Percentiles rank a stretch among this genome's conserved stretches.
Conservation (phyloP, 2,329 filamentous ascomycete genomes). For the Didymella exigua region DNA sequence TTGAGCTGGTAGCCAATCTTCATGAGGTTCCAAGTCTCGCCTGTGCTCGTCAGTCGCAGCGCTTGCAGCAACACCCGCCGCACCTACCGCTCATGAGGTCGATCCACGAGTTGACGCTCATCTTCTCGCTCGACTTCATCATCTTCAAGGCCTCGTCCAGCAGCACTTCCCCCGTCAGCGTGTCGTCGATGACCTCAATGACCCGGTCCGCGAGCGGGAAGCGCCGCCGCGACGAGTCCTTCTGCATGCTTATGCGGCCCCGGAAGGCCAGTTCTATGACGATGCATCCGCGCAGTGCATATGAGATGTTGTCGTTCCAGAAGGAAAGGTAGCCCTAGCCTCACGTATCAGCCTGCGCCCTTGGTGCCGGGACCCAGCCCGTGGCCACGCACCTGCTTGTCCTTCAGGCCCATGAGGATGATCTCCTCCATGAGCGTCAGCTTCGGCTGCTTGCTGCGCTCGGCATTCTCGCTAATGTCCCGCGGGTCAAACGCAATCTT, state of each 20-base stretch:
- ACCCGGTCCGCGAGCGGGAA: conserved; percentile 91
- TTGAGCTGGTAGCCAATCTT: conserved; percentile 99
- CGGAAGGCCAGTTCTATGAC: conserved; percentile 96
- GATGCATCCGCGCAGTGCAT: conserved; percentile 95
- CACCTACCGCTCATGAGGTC: conserved; percentile 93
- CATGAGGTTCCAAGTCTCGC: conserved; percentile 99
- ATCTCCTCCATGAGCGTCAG: conserved; percentile 99
- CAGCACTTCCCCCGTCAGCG: conserved; percentile 93
- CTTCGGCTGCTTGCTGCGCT: conserved; percentile 97
- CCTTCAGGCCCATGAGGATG: conserved; percentile 90
- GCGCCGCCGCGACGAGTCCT: conserved; percentile 86
- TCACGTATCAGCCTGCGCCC: conserved; percentile 25
- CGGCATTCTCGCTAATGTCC: conserved; percentile 95
- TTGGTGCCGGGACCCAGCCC: conserved; percentile 9
- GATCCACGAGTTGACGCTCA: conserved; percentile 99
- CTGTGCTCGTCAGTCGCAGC: conserved; percentile 56
- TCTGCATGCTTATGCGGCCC: conserved; percentile 97
- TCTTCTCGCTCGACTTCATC: conserved; percentile 99
- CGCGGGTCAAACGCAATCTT: conserved; percentile 97
- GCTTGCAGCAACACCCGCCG: not conserved
- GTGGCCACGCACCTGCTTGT: conserved; percentile 80
- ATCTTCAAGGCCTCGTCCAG: conserved; percentile 98
- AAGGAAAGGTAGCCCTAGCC: conserved; percentile 92
- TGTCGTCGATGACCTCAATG: conserved; percentile 97
- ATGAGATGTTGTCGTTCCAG: conserved; percentile 99